These are phyloP conservation scores for Poa annua DNA, from an alignment of 176 grass and related monocot genomes.

Conservation along the genomic window DNA sequence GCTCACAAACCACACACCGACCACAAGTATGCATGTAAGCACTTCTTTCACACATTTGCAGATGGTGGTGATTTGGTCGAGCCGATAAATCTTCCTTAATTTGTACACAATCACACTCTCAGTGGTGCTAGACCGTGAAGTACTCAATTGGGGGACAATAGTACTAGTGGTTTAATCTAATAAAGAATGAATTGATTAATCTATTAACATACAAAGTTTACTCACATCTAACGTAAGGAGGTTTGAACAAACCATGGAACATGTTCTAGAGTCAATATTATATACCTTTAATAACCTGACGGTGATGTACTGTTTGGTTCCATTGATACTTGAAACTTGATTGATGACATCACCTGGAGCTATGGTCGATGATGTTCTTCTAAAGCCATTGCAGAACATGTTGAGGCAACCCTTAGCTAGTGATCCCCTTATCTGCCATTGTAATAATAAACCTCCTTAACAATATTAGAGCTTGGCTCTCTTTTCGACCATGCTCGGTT, in stretches of 20 bases:
- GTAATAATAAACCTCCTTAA: not conserved
- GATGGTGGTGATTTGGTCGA: too few relatives aligned
- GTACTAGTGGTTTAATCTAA: too few relatives aligned
- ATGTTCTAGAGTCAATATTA: not conserved
- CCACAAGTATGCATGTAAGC: too few relatives aligned
- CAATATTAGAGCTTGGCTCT: not conserved
- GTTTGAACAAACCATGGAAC: not conserved
- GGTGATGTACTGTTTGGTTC: constrained; percentile 5
- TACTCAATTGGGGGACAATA: too few relatives aligned
- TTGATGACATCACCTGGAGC: constrained; percentile 7
- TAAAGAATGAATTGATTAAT: too few relatives aligned
- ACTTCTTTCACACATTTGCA: too few relatives aligned
- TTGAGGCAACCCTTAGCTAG: not conserved
- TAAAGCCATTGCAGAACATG: not conserved
- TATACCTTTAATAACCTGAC: constrained; percentile 11
- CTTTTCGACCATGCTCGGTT: not conserved
- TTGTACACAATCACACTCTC: too few relatives aligned
- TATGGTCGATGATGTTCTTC: not conserved
- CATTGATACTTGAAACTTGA: not conserved
- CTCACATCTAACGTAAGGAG: not conserved
- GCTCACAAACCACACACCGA: too few relatives aligned
- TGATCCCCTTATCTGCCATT: not conserved
- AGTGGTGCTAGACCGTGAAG: too few relatives aligned
- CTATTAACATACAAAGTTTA: not conserved
- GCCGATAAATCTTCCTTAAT: too few relatives aligned